Base-by-base conservation (phyloP, 495 filamentous ascomycete genomes). In the Penicillium waksmanii region DNA sequence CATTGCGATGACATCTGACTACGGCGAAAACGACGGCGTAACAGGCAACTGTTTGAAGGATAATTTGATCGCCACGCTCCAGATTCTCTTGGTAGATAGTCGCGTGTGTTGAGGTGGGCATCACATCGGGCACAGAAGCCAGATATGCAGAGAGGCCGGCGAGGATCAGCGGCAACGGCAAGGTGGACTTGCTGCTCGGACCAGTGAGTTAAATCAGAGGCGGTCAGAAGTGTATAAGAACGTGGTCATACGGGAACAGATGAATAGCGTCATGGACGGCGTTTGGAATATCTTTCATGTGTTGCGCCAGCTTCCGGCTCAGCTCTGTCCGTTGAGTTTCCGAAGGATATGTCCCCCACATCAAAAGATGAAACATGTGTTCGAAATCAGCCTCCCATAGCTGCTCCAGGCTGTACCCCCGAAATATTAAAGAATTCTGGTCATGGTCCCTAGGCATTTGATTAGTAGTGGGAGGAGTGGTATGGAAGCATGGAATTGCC, bases 341-440 rank as follows among this genome's bases (percentile, higher is more conserved):
- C 10, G 71, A 69, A 4, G 75, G 73, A 57, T 66, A 66, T 8
- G 38, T 58, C 0, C 62, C 69, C 69, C 74, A 77, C 9, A 78
- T 57, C 8, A 78, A 55, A 0, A 79, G 65, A 61, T 78, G 62
- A 4, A 75, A 46, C 65, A 76, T 72, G 31, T 74, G 73, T 55
- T 77, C 73, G 23, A 77, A 77, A 17, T 77, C 75, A 5, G 63
- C 59, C 4, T 66, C 53, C 72, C 72, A 74, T 4, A 79, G 51
- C 36, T 79, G 64, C 35, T 73, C 63, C 18, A 74, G 36, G 13
- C 56, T 67, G 23, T 71, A 72, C 6, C 73, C 72, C 2, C 73
- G 73, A 40, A 70, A 77, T 2, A 75, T 60, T 5, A 75, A 56
- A 9, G 57, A n/a, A 3, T 63, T 68, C 46, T 47, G 56, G 2